A percentile compares a stretch with the other conserved stretches of the same genome.
These are phyloP conservation scores for Monilinia polystroma DNA, from an alignment of 2,329 filamentous ascomycete species.

Conservation along the genomic window DNA sequence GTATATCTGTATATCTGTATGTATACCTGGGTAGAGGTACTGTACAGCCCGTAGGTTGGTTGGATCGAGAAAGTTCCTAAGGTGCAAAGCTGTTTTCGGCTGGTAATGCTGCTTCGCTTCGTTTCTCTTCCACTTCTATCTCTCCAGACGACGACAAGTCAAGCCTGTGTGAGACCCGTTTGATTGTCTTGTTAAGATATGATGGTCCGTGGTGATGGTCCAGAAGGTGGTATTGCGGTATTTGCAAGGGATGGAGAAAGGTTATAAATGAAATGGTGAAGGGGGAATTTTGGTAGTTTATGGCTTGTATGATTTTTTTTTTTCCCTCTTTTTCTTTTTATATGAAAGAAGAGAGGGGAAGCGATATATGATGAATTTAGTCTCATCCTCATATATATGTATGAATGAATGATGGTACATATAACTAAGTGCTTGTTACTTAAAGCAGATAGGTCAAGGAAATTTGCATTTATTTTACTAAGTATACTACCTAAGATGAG, in stretches of 20 bases:
- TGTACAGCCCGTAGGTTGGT: neutral
- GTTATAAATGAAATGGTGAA: neutral
- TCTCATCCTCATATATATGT: neutral
- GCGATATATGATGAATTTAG: neutral
- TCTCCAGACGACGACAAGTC: conserved; percentile 1
- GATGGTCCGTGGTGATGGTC: conserved; percentile 6
- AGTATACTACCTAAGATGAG: neutral
- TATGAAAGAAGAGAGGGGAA: neutral
- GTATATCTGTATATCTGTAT: too few species aligned
- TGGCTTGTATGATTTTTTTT: neutral
- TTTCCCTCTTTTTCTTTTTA: too few species aligned
- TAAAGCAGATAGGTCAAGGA: neutral
- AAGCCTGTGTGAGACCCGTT: conserved; percentile 19
- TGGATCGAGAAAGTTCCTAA: neutral
- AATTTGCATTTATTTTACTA: neutral
- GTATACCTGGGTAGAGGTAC: neutral
- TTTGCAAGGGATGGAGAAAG: neutral
- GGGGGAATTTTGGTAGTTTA: neutral
- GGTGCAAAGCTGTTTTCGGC: neutral
- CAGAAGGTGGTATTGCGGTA: neutral
- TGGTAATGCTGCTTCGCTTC: neutral
- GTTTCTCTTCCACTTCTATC: neutral
- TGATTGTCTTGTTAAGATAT: conserved; percentile 13
- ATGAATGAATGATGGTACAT: neutral
- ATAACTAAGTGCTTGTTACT: neutral